Evolutionary conservation across 805 yeast species (phyloP), one percentile per base, ranked within the genome.

Genomic region (Ogataea corticis): DNA sequence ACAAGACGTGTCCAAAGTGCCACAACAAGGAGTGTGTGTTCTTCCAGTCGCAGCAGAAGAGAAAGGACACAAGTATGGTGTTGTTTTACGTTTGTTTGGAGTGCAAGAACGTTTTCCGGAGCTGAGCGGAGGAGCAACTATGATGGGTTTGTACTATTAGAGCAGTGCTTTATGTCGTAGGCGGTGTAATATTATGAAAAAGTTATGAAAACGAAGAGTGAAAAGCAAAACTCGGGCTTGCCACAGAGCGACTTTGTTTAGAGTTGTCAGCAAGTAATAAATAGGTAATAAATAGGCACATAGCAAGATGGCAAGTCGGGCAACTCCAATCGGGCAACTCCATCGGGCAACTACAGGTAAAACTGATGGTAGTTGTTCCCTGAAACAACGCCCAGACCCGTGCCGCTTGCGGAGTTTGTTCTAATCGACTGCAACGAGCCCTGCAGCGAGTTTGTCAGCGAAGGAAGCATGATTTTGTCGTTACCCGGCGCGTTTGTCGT

Each of bases 51-150:
- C 99, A 94, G 66, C 97, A 94, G 68, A 80, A 91, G 59, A 78
- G 97, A 46, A 90, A 88, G 41, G 99, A 94, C 64, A 94, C 99
- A 1, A 83, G 92, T 48, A 94, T 94, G 99, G 83, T 85, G 41
- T 75, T 90, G 68, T 91, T 91, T 63, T 94, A 88, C 66, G 99
- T 94, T 43, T 92, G 99, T 67, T 69, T 87, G 56, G 77, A 82
- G 44, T 92, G 99, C 66, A 86, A 87, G 53, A 82, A 86, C 61
- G 89, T 86, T 61, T 85, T 79, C 56, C 67, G 76, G 55, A 62
- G 59, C 48, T 55, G 52, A 52, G 17, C 16, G 17, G 11, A 25
- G 16, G 19, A 19, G 14, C 31, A 10, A 5, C 25, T 3, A 21
- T 36, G 43, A 16, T 19, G 36, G 36, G 19, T 33, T 19, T 30